Evolutionary conservation across 176 grass and related monocot genomes (phyloP).

Genomic region (Oryza glaberrima): DNA sequence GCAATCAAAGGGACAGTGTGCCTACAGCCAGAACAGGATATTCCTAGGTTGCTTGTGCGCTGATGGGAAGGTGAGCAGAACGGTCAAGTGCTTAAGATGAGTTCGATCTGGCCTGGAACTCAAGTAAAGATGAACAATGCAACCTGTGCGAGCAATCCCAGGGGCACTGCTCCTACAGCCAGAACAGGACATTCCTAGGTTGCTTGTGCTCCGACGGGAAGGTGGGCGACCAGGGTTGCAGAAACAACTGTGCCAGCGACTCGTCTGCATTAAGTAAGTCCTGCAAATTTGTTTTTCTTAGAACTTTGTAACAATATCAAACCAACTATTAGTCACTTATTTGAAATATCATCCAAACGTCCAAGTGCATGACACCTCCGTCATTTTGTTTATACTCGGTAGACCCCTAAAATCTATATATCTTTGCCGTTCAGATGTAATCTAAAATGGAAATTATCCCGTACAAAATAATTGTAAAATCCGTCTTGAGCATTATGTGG

Average conservation of each 20-base stretch:
- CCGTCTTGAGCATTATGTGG: too few relatives aligned
- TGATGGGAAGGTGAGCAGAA: not conserved
- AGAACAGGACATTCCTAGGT: not conserved
- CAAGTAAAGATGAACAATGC: accelerated
- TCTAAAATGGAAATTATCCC: too few relatives aligned
- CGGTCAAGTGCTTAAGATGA: not conserved
- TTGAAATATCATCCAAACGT: too few relatives aligned
- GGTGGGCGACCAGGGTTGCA: not conserved
- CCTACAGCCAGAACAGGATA: not conserved
- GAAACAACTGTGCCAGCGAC: not conserved
- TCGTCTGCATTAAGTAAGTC: not conserved
- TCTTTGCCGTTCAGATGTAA: too few relatives aligned
- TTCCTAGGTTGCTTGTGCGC: constrained; percentile 45
- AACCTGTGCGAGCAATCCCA: accelerated
- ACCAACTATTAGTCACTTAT: too few relatives aligned
- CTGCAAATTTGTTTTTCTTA: not conserved
- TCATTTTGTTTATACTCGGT: too few relatives aligned
- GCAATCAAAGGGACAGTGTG: not conserved
- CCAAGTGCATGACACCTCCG: too few relatives aligned
- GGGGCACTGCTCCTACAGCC: constrained; percentile 24
- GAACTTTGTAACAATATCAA: too few relatives aligned
- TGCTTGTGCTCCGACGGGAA: constrained; percentile 47
- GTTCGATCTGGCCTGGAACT: constrained; percentile 42
- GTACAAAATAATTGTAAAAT: too few relatives aligned
- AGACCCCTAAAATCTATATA: too few relatives aligned